Conservation (phyloP, 2,329 filamentous ascomycete species). For the Paecilomyces niveus region DNA sequence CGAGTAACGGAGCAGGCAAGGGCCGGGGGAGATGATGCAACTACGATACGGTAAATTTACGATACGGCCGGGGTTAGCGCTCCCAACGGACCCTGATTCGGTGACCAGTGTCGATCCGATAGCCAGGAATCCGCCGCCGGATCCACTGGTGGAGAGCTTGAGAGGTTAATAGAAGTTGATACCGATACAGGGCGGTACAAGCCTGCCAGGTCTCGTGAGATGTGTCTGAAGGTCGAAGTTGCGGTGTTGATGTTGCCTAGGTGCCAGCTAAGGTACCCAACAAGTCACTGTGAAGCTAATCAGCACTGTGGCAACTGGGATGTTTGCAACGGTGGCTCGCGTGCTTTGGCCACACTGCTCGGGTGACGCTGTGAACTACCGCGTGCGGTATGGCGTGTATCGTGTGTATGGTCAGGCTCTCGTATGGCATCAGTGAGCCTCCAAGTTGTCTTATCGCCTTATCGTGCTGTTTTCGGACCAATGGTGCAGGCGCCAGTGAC, state of each 20-base stretch:
- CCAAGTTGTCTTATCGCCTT: slow-evolving; percentile 6
- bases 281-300: not conserved
- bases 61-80: not conserved
- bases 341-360: not conserved
- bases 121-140: not conserved
- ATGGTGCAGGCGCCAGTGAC: slow-evolving; percentile 1
- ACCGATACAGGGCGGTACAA: not conserved
- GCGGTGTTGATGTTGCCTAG: not conserved
- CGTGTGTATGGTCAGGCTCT: not conserved
- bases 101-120: slow-evolving; percentile 1
- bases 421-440: not conserved
- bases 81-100: not conserved
- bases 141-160: not conserved
- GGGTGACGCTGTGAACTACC: not conserved
- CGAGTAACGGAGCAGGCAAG: slow-evolving; percentile 1
- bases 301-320: not conserved
- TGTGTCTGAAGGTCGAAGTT: not conserved
- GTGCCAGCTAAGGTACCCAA: not conserved
- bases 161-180: not conserved
- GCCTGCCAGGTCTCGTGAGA: not conserved
- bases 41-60: slow-evolving; percentile 1
- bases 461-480: slow-evolving; percentile 1
- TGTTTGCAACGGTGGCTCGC: not conserved
- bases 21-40: slow-evolving; percentile 1
- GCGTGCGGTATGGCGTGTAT: not conserved